phyloP scores from a whole-genome alignment of 2,329 filamentous ascomycete genomes.

The Intubia oerlemansii region DNA sequence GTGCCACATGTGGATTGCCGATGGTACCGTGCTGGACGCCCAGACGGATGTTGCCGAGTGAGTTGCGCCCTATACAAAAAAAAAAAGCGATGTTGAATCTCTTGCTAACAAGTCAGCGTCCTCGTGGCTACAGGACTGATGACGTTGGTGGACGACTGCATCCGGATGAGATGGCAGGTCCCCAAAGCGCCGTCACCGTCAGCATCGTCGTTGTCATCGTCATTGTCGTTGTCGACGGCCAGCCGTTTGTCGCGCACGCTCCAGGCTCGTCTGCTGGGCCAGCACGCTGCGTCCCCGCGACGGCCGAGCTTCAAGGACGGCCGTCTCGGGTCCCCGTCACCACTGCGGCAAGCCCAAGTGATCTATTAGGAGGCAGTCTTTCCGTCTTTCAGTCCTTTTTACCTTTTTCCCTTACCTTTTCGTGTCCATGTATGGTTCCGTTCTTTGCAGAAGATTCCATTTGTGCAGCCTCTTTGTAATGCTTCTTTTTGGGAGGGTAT shows the following conservation, averaged over 20 bases:
- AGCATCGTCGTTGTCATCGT: constrained; percentile 15
- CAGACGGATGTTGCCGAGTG: constrained; percentile 73
- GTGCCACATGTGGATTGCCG: constrained; percentile 77
- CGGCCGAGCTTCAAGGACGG: constrained; percentile 4
- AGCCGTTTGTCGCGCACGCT: constrained; percentile 15
- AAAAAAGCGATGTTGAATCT: not conserved
- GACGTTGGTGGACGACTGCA: constrained; percentile 75
- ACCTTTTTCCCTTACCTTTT: too few species aligned
- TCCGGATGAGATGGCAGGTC: constrained; percentile 52
- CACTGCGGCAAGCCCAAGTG: constrained; percentile 8
- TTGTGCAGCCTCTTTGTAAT: too few species aligned
- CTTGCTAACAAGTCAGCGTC: constrained; percentile 32
- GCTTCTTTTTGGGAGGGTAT: too few species aligned
- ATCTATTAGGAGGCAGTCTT: too few species aligned
- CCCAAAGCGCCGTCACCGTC: constrained; percentile 20
- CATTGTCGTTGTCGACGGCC: constrained; percentile 15
- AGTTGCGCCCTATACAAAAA: constrained; percentile 10
- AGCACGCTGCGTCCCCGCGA: constrained; percentile 14
- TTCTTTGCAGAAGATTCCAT: too few species aligned
- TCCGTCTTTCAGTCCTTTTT: too few species aligned
- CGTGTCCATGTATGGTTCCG: too few species aligned
- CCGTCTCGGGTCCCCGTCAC: constrained; percentile 7
- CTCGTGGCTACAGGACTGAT: constrained; percentile 81
- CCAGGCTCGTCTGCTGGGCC: too few species aligned
- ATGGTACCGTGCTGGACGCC: constrained; percentile 44